These are phyloP conservation scores for Cercospora berteroae DNA, from an alignment of 2,329 filamentous ascomycete species.

Conservation along the genomic window DNA sequence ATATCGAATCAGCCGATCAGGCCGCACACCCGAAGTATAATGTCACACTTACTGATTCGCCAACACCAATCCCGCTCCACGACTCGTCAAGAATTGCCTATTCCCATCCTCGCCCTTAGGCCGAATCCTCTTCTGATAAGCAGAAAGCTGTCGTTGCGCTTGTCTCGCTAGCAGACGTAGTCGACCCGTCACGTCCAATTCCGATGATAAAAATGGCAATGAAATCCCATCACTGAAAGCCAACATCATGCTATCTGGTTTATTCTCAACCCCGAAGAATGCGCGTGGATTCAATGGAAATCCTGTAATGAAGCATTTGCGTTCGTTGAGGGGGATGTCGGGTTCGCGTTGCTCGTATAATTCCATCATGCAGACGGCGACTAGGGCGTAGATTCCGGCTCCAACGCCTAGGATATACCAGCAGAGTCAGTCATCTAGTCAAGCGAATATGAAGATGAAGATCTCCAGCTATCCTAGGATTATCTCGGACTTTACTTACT, in stretches of 20 bases:
- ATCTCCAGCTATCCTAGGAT: too few relatives aligned
- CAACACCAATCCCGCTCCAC: constrained; percentile 43
- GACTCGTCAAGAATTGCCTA: constrained; percentile 36
- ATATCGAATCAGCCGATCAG: not conserved
- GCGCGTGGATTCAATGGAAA: constrained; percentile 50
- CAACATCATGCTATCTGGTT: constrained; percentile 48
- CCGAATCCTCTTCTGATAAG: constrained; percentile 46
- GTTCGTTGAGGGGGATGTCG: constrained; percentile 30
- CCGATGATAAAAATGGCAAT: constrained; percentile 43
- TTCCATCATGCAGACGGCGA: constrained; percentile 49
- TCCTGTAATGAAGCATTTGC: constrained; percentile 44
- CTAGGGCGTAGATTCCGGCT: constrained; percentile 48
- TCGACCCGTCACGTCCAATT: constrained; percentile 39
- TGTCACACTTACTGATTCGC: constrained; percentile 40
- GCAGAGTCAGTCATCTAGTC: not conserved
- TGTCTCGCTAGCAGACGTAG: constrained; percentile 42
- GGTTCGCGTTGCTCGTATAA: constrained; percentile 41
- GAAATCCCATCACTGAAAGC: constrained; percentile 49
- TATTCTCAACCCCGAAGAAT: constrained; percentile 40
- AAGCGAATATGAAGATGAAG: not conserved
- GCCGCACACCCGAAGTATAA: too few relatives aligned
- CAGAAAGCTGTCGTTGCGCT: constrained; percentile 44
- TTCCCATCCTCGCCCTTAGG: constrained; percentile 21
- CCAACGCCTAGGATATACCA: constrained; percentile 27
- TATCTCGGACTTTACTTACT: too few relatives aligned